Evolutionary conservation across 2,329 filamentous ascomycete genomes (phyloP), one percentile per base, ranked within the genome.

Genomic region (Neopestalotiopsis rosae): DNA sequence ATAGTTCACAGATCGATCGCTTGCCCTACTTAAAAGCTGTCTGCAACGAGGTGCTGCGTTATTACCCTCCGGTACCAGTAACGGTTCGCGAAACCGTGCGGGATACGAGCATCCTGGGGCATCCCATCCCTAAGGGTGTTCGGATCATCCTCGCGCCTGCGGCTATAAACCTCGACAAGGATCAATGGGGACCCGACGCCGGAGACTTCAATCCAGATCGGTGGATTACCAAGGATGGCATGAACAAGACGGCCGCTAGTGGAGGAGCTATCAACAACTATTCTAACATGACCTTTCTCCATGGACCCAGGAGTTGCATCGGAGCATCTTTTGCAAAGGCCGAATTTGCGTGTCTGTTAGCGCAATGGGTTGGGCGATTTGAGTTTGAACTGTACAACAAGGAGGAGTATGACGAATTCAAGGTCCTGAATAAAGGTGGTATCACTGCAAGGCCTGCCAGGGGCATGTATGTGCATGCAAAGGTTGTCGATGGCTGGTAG

Each of bases 261-360:
- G 94, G 94, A 6, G 92, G 92, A 9, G 91, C 93, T 1, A 84
- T 86, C 17, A 93, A 87, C 72, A 96, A 95, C 79, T 97, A 92
- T 77, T 88, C 91, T 0, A 91, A 92, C 74, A 78, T 95, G 80
- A 95, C 93, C 0, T 97, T 97, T 81, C 79, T 97, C 69, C 94
- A 97, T 77, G 95, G 95, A 0, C 94, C 94, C 1, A 84, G 94
- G 66, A 92, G 91, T 76, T 97, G 95, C 77, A 97, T 97, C 73
- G 95, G 94, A 0, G 88, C 91, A 79, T 85, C 85, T 2, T 97
- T 97, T 81, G 92, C 95, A 0, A 91, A 90, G 77, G 89, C 91
- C 0, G 95, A 98, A 83, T 93, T 97, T 80, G 94, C 93, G 9
- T 95, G 92, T 76, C 81, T 98, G 71, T 77, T 98, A 61, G 94